These are phyloP conservation scores for Calonectria hawksworthii DNA, from an alignment of 2,329 filamentous ascomycete genomes.

Conservation along the genomic window DNA sequence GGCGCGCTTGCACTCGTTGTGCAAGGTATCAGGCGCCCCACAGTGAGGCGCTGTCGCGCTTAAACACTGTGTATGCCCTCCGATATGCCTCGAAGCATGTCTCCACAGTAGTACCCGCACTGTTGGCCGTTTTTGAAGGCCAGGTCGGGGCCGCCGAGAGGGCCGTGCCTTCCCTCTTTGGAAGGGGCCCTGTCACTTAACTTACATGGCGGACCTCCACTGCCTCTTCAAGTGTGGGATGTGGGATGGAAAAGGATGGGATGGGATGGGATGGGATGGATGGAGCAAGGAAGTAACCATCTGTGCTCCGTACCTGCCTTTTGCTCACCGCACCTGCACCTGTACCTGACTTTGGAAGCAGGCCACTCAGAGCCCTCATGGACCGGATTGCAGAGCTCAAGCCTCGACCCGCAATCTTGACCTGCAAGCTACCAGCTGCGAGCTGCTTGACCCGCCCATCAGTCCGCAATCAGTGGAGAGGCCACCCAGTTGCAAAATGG, in stretches of 20 bases:
- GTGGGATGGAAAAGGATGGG: background rate
- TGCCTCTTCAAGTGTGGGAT: background rate
- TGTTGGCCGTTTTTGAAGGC: constrained; percentile 16
- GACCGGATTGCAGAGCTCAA: background rate
- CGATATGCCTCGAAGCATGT: background rate
- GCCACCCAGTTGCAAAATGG: background rate
- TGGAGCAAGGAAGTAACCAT: constrained; percentile 6
- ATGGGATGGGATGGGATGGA: background rate
- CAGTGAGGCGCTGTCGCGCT: constrained; percentile 24
- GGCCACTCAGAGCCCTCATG: background rate
- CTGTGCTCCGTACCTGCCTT: background rate
- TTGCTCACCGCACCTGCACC: background rate
- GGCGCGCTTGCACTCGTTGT: constrained; percentile 42
- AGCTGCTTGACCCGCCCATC: constrained; percentile 6
- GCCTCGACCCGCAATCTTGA: background rate
- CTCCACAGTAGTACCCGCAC: constrained; percentile 32
- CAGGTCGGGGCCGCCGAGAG: constrained; percentile 16
- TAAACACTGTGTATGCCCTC: constrained; percentile 36
- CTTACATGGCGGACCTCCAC: background rate
- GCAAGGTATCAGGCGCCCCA: constrained; percentile 38
- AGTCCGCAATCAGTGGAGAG: background rate
- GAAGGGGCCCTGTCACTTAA: background rate
- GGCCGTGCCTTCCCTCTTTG: constrained; percentile 12
- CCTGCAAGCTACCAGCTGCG: constrained; percentile 4
- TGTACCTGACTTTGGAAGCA: background rate